A percentile compares a stretch with the other conserved stretches of the same genome.
These are phyloP conservation scores for Malassezia cuniculi DNA, from an alignment of 1,284 basidiomycete genomes.

Conservation along the genomic window DNA sequence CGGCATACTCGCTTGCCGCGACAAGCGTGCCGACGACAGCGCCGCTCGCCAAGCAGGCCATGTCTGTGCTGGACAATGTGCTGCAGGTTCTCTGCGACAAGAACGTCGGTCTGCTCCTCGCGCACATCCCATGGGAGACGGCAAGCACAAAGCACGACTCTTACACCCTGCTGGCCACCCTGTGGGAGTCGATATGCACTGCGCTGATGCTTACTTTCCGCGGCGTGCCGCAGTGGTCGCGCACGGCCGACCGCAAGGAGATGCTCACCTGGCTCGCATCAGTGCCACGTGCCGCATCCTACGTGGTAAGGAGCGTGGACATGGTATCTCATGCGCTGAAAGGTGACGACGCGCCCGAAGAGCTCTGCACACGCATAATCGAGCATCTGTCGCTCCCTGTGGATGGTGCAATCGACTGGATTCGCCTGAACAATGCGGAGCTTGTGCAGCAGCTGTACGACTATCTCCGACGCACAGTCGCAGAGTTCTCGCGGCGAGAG, in stretches of 20 bases:
- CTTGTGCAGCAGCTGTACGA: constrained; percentile 33
- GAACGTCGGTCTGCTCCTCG: constrained; percentile 33
- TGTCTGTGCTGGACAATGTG: constrained; percentile 35
- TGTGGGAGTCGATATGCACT: constrained; percentile 36
- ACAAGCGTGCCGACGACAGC: constrained; percentile 1
- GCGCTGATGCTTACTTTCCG: constrained; percentile 33
- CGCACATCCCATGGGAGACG: constrained; percentile 24
- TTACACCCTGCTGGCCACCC: constrained; percentile 16
- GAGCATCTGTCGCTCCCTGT: constrained; percentile 28
- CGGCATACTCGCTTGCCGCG: constrained; percentile 1
- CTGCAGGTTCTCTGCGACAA: constrained; percentile 36
- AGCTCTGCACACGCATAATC: constrained; percentile 11
- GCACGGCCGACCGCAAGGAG: constrained; percentile 21
- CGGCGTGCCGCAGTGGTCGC: constrained; percentile 35
- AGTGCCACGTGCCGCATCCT: constrained; percentile 35
- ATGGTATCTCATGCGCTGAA: constrained; percentile 21
- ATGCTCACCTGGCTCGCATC: constrained; percentile 42
- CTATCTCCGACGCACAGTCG: constrained; percentile 31
- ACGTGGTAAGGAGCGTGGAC: constrained; percentile 32
- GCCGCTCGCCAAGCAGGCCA: constrained; percentile 29
- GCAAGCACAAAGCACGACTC: not conserved
- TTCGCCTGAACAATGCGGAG: constrained; percentile 43
- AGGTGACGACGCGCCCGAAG: constrained; percentile 18
- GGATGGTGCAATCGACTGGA: constrained; percentile 32
- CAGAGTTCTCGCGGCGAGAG: constrained; percentile 21